Evolutionary conservation across 495 filamentous ascomycete species (phyloP), one percentile per base, ranked within the genome.

Genomic region (Bacidia rubella): DNA sequence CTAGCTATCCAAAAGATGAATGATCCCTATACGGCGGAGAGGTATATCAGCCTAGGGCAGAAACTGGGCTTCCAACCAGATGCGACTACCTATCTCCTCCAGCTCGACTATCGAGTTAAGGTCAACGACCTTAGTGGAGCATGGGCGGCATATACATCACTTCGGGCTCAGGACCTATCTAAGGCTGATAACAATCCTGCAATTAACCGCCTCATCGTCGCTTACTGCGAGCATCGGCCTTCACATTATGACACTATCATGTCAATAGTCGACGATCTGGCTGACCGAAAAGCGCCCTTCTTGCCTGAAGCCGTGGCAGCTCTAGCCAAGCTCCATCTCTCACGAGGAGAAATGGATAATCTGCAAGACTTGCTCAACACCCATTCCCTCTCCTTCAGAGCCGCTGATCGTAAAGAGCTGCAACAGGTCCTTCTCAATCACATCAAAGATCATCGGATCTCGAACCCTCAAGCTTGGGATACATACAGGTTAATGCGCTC

Each of bases 311-410:
- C 90, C 0, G 74, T 92, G 15, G 75, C 79, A 10, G 73, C 80
- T 3, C 76, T 96, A 52, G 81, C 79, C 50, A 66, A 75, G 47
- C 66, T 85, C 47, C 81, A 93, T 48, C 76, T 96, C 15, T 67
- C 75, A 47, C 77, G 82, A 26, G 82, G 85, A 54, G 80, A 90
- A 62, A 74, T 79, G 53, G 74, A 78, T 50, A 85, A 88, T 45
- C 79, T 86, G 2, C 80, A 85, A 41, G 83, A 90, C 56, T 75
- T 94, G 3, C 78, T 98, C 7, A 71, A 84, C 61, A 66, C 83
- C 50, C 69, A 85, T 73, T 69, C 75, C 46, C 69, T 75, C 56
- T 73, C 79, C 42, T 85, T 80, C 57, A 78, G 81, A 43, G 59
- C 74, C 11, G 69, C 76, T 23, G 81, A 89, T 59, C 82, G 87